These are phyloP conservation scores for Piloderma croceum DNA, from an alignment of 768 basidiomycete genomes.

Conservation along the genomic window DNA sequence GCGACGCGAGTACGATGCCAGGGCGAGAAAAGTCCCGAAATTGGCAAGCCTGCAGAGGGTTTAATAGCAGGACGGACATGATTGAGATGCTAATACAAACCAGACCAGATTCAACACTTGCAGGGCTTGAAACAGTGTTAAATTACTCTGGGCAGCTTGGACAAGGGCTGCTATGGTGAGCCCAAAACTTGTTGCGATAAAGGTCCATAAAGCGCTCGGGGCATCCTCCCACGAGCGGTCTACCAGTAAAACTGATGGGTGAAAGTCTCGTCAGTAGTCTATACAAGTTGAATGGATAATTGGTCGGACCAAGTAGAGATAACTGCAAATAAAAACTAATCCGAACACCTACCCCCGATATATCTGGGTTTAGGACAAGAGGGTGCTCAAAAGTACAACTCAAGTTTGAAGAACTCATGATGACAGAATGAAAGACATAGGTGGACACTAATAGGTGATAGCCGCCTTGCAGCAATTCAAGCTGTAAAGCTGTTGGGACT, in stretches of 20 bases:
- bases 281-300: conserved; percentile 21
- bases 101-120: conserved; percentile 39
- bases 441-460: too few relatives aligned
- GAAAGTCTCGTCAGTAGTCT: background rate
- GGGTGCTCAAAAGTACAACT: too few relatives aligned
- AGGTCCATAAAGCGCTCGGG: conserved; percentile 38
- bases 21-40: conserved; percentile 36
- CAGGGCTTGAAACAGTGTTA: conserved; percentile 36
- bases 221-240: conserved; percentile 34
- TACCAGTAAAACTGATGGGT: conserved; percentile 30
- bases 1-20: conserved; percentile 37
- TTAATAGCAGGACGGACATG: background rate
- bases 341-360: conserved; percentile 34
- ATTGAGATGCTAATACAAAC: conserved; percentile 14
- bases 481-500: too few relatives aligned
- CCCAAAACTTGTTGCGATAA: conserved; percentile 36
- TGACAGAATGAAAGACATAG: too few relatives aligned
- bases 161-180: conserved; percentile 35
- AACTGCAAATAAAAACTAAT: conserved; percentile 28
- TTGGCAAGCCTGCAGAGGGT: conserved; percentile 36
- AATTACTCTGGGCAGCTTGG: conserved; percentile 19
- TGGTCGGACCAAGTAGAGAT: conserved; percentile 22
- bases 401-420: too few relatives aligned
- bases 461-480: too few relatives aligned
- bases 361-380: conserved; percentile 26